Evolutionary conservation across 2,329 filamentous ascomycete species (phyloP).

Genomic region (Arthrobotrys megalospora): DNA sequence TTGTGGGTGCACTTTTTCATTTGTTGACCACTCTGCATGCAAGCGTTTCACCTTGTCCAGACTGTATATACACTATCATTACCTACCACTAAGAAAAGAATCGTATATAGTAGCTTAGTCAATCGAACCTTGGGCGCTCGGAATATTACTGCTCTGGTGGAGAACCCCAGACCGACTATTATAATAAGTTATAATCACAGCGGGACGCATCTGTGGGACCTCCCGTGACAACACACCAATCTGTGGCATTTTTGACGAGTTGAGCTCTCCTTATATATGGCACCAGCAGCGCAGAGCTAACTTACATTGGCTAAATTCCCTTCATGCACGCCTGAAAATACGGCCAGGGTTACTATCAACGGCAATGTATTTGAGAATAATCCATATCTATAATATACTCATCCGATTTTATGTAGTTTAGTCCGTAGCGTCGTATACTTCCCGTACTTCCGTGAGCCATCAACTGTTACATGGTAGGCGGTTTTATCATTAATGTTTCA

Average conservation of each 20-base stretch:
- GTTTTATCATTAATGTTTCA: no score
- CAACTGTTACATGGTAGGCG: no score
- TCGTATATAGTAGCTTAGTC: neutral
- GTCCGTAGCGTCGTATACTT: neutral
- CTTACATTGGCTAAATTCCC: slow-evolving; percentile 1
- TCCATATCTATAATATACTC: neutral
- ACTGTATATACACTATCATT: slow-evolving; percentile 31
- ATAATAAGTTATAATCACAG: neutral
- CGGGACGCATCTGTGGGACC: neutral
- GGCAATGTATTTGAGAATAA: neutral
- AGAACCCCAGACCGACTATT: neutral
- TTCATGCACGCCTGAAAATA: neutral
- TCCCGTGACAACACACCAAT: slow-evolving; percentile 1
- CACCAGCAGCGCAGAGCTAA: neutral
- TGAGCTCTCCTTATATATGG: neutral
- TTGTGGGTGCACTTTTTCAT: slow-evolving; percentile 10
- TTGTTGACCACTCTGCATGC: slow-evolving; percentile 6
- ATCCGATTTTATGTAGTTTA: neutral
- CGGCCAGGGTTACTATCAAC: neutral
- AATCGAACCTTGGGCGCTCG: neutral
- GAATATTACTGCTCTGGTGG: neutral
- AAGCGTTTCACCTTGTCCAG: slow-evolving; percentile 5
- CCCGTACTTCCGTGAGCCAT: no score
- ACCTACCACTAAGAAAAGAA: slow-evolving; percentile 9
- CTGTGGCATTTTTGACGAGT: slow-evolving; percentile 16